Evolutionary conservation across 345 rosid genomes (phyloP).

Genomic region (Boechera stricta): DNA sequence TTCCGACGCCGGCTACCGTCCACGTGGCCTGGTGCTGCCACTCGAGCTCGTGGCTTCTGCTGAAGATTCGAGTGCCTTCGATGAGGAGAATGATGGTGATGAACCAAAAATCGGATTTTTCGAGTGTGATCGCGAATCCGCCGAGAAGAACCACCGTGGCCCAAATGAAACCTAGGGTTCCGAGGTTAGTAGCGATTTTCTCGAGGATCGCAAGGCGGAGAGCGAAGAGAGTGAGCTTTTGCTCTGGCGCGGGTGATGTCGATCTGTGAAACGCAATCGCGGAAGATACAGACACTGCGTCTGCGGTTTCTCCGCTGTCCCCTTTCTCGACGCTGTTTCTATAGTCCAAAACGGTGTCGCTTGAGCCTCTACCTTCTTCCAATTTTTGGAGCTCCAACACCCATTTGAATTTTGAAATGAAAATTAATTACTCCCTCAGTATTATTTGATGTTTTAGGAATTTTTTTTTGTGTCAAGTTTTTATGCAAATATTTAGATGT

Average conservation of each 20-base stretch:
- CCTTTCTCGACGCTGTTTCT: conserved; percentile 53
- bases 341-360: conserved; percentile 62
- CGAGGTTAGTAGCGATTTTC: conserved; percentile 83
- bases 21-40: conserved; percentile 96
- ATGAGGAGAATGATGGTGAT: conserved; percentile 76
- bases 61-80: conserved; percentile 84
- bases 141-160: conserved; percentile 94
- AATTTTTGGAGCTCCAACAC: conserved; percentile 54
- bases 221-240: conserved; percentile 85
- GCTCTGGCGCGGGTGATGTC: conserved; percentile 64
- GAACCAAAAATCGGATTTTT: conserved; percentile 82
- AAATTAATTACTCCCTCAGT: too few species aligned
- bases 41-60: conserved; percentile 93
- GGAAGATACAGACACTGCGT: conserved; percentile 45
- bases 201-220: conserved; percentile 81
- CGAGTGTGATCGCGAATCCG: conserved; percentile 86
- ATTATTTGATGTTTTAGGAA: too few species aligned
- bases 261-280: conserved; percentile 35
- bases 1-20: conserved; percentile 71
- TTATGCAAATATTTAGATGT: too few species aligned
- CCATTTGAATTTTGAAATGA: neutral
- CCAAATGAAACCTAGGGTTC: conserved; percentile 92
- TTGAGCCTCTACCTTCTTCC: conserved; percentile 58
- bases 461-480: too few species aligned
- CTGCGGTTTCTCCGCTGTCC: conserved; percentile 55